A percentile compares a stretch with the other conserved stretches of the same genome.
phyloP scores from a whole-genome alignment of 2,329 filamentous ascomycete species.

The Keithomyces neogunnii region DNA sequence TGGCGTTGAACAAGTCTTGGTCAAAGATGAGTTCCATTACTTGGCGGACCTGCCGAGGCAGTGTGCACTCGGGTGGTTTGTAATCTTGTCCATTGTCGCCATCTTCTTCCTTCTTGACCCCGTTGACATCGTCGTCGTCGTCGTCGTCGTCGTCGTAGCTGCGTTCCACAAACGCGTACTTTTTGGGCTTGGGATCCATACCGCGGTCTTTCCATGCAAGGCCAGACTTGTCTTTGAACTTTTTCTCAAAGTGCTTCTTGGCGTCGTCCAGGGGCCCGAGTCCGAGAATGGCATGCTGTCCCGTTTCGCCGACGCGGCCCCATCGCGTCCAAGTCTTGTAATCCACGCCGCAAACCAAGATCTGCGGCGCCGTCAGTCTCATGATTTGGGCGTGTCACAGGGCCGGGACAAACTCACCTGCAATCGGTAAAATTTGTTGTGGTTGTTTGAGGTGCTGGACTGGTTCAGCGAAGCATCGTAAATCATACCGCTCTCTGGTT shows the following conservation, averaged over 20 bases:
- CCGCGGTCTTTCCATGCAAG: constrained; percentile 44
- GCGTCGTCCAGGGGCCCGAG: constrained; percentile 33
- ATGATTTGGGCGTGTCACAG: no score
- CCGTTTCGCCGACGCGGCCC: constrained; percentile 64
- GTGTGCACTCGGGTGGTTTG: constrained; percentile 42
- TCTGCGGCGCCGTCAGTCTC: constrained; percentile 17
- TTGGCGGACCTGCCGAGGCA: constrained; percentile 52
- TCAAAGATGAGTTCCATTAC: constrained; percentile 83
- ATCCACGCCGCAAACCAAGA: constrained; percentile 26
- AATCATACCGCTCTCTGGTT: constrained; percentile 51
- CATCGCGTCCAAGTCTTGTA: constrained; percentile 68
- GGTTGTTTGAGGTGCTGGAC: constrained; percentile 61
- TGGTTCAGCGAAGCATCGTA: constrained; percentile 77
- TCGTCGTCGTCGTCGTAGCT: constrained; percentile 62
- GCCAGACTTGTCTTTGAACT: constrained; percentile 56
- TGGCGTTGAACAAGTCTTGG: constrained; percentile 57
- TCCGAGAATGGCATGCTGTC: constrained; percentile 38
- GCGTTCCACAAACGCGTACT: constrained; percentile 75
- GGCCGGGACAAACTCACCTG: constrained; percentile 39
- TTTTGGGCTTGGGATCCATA: constrained; percentile 50
- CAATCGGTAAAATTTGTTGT: constrained; percentile 76
- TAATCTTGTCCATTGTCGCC: constrained; percentile 25
- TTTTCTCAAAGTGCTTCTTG: constrained; percentile 45
- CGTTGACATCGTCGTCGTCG: constrained; percentile 11
- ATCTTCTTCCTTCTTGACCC: constrained; percentile 26